These are phyloP conservation scores for Diaporthe citriasiana DNA, from an alignment of 2,329 filamentous ascomycete genomes.

Conservation along the genomic window DNA sequence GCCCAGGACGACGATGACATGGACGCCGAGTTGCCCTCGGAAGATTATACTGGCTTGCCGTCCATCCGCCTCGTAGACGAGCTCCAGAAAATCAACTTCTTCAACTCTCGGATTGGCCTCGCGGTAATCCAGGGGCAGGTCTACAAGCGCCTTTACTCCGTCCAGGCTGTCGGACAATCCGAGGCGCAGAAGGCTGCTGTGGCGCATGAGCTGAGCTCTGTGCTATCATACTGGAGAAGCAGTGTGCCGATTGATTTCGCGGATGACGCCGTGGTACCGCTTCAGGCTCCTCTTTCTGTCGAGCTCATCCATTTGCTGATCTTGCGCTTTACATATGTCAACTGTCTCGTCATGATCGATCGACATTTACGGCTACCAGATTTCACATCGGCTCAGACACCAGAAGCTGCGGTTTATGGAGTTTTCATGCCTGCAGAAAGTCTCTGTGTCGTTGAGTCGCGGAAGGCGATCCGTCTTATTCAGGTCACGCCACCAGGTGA, in stretches of 20 bases:
- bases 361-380: not conserved
- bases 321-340: slow-evolving; percentile 2
- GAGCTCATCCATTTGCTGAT: not conserved
- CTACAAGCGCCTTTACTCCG: slow-evolving; percentile 45
- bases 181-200: not conserved
- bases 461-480: not conserved
- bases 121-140: slow-evolving; percentile 46
- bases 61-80: not conserved
- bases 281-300: not conserved
- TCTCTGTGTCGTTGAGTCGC: slow-evolving; percentile 1
- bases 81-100: slow-evolving; percentile 7
- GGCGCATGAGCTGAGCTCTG: slow-evolving; percentile 9
- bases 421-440: not conserved
- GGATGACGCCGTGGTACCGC: no score
- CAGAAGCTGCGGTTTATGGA: not conserved
- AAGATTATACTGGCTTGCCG: slow-evolving; percentile 38
- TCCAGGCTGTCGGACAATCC: slow-evolving; percentile 28
- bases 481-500: not conserved
- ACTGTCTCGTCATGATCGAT: slow-evolving; percentile 7
- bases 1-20: slow-evolving; percentile 57
- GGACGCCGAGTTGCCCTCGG: slow-evolving; percentile 44
- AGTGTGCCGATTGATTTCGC: slow-evolving; percentile 9
- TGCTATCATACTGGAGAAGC: slow-evolving; percentile 3
- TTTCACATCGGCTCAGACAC: not conserved
- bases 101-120: slow-evolving; percentile 27